Percentiles rank a stretch among this genome's conserved stretches.
phyloP scores from a whole-genome alignment of 129 eudicot species.

The Oenanthe sinensis region DNA sequence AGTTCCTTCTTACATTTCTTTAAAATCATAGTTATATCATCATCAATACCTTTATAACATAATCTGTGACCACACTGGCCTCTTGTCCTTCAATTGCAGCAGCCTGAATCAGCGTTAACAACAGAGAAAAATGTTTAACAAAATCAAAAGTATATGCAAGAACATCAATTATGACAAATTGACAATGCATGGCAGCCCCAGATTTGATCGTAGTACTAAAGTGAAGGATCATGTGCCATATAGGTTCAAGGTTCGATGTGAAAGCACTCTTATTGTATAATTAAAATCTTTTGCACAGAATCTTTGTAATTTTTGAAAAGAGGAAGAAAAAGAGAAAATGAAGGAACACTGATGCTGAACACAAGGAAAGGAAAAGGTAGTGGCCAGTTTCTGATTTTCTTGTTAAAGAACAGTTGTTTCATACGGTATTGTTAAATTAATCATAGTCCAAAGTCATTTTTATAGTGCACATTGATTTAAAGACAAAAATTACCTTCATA shows the following conservation, averaged over 20 bases:
- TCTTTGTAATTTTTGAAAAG: background rate
- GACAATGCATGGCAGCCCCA: background rate
- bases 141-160: background rate
- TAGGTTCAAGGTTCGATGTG: background rate
- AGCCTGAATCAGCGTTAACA: slow-evolving; percentile 10
- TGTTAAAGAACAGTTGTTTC: background rate
- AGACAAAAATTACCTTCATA: slow-evolving; percentile 43
- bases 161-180: background rate
- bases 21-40: background rate
- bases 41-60: slow-evolving; percentile 2
- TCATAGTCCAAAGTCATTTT: background rate
- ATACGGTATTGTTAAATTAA: background rate
- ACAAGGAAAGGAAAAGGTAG: background rate
- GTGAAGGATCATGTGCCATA: background rate
- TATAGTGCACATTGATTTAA: background rate
- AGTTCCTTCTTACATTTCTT: background rate
- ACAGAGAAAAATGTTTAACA: background rate
- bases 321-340: too few species aligned
- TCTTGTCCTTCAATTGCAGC: slow-evolving; percentile 12
- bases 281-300: too few species aligned
- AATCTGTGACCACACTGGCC: slow-evolving; percentile 20
- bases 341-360: background rate
- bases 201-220: background rate
- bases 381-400: background rate
- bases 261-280: background rate